phyloP scores from a whole-genome alignment of 305 asterid genomes.

The Ajuga reptans region DNA sequence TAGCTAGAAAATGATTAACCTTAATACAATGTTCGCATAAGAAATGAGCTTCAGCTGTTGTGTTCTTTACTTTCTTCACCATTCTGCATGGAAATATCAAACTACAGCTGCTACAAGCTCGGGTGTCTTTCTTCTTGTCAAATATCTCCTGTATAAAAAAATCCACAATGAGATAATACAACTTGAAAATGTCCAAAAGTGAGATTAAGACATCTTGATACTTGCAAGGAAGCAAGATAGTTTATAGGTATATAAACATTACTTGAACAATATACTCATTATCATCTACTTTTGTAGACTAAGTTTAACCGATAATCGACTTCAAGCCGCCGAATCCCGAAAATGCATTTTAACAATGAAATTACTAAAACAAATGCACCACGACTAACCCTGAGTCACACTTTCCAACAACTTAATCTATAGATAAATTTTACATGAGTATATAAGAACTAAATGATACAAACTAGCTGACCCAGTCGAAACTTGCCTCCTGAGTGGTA shows the following conservation, averaged over 20 bases:
- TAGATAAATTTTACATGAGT: neutral
- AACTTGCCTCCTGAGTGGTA: conserved; percentile 58
- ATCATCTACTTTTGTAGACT: neutral
- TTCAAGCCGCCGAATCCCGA: neutral
- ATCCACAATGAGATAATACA: conserved; percentile 13
- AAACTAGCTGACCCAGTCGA: conserved; percentile 3
- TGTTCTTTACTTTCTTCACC: conserved; percentile 53
- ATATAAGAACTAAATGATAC: neutral
- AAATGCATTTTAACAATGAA: conserved; percentile 8
- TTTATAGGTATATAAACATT: neutral
- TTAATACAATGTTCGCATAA: conserved; percentile 76
- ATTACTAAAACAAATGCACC: neutral
- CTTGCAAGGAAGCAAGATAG: neutral
- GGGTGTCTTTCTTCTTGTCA: conserved; percentile 44
- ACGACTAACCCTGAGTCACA: neutral
- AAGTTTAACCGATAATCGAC: neutral
- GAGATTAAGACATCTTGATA: conserved; percentile 2
- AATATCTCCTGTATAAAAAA: conserved; percentile 40
- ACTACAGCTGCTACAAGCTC: conserved; percentile 66
- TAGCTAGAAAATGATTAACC: conserved; percentile 36
- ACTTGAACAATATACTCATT: neutral
- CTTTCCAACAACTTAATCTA: neutral
- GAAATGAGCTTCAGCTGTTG: conserved; percentile 35
- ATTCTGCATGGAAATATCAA: conserved; percentile 50
- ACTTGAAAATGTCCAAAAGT: conserved; percentile 11